Evolutionary conservation across 139 green algal species (phyloP).

Genomic region (Zygnema cylindricum): DNA sequence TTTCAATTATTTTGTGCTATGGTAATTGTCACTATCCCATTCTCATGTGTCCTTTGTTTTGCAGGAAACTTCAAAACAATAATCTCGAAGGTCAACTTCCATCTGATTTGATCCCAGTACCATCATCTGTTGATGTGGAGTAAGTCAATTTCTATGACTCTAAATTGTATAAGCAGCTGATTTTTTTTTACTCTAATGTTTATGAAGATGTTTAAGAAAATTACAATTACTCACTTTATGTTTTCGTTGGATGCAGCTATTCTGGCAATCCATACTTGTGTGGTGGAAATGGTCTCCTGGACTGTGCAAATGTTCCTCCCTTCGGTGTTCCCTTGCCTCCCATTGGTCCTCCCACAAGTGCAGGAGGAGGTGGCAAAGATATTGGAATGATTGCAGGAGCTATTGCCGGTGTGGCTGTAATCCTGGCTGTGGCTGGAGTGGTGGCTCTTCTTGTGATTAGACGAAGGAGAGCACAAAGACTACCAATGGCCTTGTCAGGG

Average conservation of each 20-base stretch:
- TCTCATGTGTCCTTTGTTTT: too few relatives aligned
- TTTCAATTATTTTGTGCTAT: too few relatives aligned
- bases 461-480: not conserved
- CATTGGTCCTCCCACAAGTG: not conserved
- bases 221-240: not conserved
- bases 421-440: not conserved
- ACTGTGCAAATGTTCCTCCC: not conserved
- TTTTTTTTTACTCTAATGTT: not conserved
- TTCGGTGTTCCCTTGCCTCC: not conserved
- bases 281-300: not conserved
- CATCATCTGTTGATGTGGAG: not conserved
- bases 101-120: not conserved
- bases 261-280: not conserved
- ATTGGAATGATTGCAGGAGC: constrained; percentile 7
- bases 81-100: not conserved
- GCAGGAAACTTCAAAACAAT: not conserved
- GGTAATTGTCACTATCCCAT: too few relatives aligned
- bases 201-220: not conserved
- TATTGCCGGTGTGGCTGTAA: constrained; percentile 4
- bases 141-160: not conserved
- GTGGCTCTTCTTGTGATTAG: not conserved
- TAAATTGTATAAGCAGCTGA: not conserved
- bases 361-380: not conserved
- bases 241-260: not conserved
- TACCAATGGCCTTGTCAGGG: not conserved